Base-by-base conservation (phyloP, 116 monocot genomes). In the Dioscorea cayenensis region DNA sequence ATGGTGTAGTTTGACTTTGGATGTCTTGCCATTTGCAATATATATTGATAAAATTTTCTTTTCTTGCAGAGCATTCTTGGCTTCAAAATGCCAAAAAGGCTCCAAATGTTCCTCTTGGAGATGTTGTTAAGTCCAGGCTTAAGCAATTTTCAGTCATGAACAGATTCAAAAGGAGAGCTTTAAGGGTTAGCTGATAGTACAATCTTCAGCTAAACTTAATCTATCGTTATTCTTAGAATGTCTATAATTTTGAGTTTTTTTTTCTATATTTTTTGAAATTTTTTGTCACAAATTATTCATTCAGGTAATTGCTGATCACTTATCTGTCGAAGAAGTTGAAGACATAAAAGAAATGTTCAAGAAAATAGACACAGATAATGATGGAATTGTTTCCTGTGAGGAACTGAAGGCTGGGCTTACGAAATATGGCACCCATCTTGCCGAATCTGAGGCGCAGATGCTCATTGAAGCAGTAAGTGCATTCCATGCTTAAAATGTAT, bases 271-370 rank as follows among this genome's bases (percentile, higher is more conserved):
- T 50, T 19, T 28, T 14, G 17, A n/a, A 55, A 16, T n/a, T 1
- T 55, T 16, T 16, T 55, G 55, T 55, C 13, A 16, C 55, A 16
- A n/a, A 55, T 55, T 55, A 16, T 55, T 55, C 18, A 55, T 55
- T 11, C n/a, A 87, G 81, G 88, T 88, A 68, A 88, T 88, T 79
- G 88, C 88, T 68, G 88, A 88, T 49, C 88, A 88, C 58, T 84
- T 88, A 60, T 88, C 88, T 13, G 72, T 19, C 55, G 84, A 88
- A 73, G 84, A 88, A 79, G 84, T 88, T 63, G 88, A 82, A 73
- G 88, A 84, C 58, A 88, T 88, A 77, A 88, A 82, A 69, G 84
- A 82, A 51, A 82, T 82, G 64, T 88, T 88, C 70, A 88, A 77
- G 68, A 75, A 67, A 71, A 79, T 88, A 69, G 81, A 88, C 65